Base-by-base conservation (phyloP, 306 rosid genomes). In the Malus sieversii region DNA sequence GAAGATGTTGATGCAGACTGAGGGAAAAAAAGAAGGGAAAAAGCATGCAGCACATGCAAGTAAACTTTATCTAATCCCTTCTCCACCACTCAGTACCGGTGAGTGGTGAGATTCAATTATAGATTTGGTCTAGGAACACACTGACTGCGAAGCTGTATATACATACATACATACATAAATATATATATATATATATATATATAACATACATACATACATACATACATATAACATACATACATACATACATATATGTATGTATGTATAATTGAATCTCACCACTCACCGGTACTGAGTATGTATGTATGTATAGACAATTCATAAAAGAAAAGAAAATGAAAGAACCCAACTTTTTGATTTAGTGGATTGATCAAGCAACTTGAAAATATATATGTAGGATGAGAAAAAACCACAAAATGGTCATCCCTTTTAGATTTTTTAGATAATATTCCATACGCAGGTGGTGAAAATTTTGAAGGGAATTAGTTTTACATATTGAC, bases 21-120 rank as follows among this genome's bases (percentile, higher is more conserved):
- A 32, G 68, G 59, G 52, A 35, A 72, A 70, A 48, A 66, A 59
- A 70, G 68, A 42, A 60, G 30, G 65, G 29, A 59, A 72, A 70
- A 76, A 77, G 72, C 85, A 42, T 16, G 29, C 44, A 25, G 32
- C 82, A 79, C 79, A 69, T 85, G 86, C 59, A 61, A 5, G 44
- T 27, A 58, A 46, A 69, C 60, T 20, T 61, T 42, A 40, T 7
- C 23, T 75, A 72, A 60, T 82, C 74, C 78, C 16, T 66, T 74
- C 57, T 59, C 12, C 38, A 42, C n/a, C 75, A 27, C 60, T 77
- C 75, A 35, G 11, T 53, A 18, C 19, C 19, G 45, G 45, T 53
- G 66, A 61, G 38, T 12, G 55, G 55, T 48, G 55, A 48, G 55
- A 15, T 76, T 45, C 29, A 76, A 40, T 38, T 22, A 18, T 75